Conservation (phyloP, 2,329 filamentous ascomycete genomes). For the Aspergillus texensis region DNA sequence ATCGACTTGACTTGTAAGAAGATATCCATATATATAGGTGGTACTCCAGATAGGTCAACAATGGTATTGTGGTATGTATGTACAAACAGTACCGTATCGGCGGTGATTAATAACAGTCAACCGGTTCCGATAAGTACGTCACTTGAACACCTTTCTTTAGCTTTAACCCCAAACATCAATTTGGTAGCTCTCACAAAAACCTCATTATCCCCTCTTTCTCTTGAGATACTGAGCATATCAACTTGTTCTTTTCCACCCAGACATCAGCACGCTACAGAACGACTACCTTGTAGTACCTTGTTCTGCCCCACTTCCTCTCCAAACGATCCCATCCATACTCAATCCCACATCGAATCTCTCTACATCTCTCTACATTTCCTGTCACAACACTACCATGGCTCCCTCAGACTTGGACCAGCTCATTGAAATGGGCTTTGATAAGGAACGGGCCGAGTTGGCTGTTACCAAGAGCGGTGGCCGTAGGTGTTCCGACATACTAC, state of each 20-base stretch:
- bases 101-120: background rate
- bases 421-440: slow-evolving; percentile 76
- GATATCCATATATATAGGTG: background rate
- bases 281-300: background rate
- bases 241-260: background rate
- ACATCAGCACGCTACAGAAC: background rate
- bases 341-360: background rate
- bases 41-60: background rate
- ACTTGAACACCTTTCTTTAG: background rate
- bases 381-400: slow-evolving; percentile 31
- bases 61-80: background rate
- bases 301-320: background rate
- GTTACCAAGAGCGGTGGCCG: slow-evolving; percentile 80
- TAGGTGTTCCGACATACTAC: slow-evolving; percentile 50
- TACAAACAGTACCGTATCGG: background rate
- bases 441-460: slow-evolving; percentile 77
- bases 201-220: background rate
- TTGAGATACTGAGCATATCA: background rate
- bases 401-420: slow-evolving; percentile 62
- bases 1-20: background rate
- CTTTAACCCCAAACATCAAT: background rate
- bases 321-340: background rate
- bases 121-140: background rate
- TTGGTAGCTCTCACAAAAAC: background rate
- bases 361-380: slow-evolving; percentile 2